Conservation (phyloP, 768 basidiomycete species). For the Hebeloma cylindrosporum region DNA sequence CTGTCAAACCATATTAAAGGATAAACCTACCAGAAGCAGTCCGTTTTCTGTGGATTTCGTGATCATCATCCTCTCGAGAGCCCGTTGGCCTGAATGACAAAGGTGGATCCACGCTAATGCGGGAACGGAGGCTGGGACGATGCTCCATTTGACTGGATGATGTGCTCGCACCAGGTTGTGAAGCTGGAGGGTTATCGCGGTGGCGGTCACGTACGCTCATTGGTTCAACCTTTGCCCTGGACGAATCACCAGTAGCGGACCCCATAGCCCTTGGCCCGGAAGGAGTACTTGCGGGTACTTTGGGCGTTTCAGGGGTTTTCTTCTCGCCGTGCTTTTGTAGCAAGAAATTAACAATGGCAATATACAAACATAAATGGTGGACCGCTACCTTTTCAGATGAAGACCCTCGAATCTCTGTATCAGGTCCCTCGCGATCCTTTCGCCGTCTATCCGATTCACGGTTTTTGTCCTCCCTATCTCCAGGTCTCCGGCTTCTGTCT, state of each 20-base stretch:
- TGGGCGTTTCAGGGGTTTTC: slow-evolving; percentile 52
- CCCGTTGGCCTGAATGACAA: slow-evolving; percentile 49
- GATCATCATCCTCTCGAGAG: slow-evolving; percentile 58
- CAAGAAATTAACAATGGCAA: slow-evolving; percentile 5
- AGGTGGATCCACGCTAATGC: slow-evolving; percentile 53
- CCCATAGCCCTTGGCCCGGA: slow-evolving; percentile 74
- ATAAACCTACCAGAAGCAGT: slow-evolving; percentile 58
- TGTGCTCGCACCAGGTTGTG: no score
- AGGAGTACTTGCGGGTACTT: slow-evolving; percentile 56
- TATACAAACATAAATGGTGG: background rate
- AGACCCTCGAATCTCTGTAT: slow-evolving; percentile 46
- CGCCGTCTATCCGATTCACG: slow-evolving; percentile 70
- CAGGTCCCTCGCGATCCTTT: slow-evolving; percentile 59
- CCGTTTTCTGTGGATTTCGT: slow-evolving; percentile 65
- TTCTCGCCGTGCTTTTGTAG: slow-evolving; percentile 56
- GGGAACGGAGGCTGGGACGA: slow-evolving; percentile 37
- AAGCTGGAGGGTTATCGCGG: slow-evolving; percentile 48
- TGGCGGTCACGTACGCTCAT: slow-evolving; percentile 42
- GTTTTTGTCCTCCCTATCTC: slow-evolving; percentile 70
- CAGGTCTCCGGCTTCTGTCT: slow-evolving; percentile 62
- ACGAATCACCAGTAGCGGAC: slow-evolving; percentile 7
- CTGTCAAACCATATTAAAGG: slow-evolving; percentile 6
- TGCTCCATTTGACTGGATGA: no score
- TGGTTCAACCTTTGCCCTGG: slow-evolving; percentile 19
- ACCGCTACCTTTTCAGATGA: slow-evolving; percentile 62